Evolutionary conservation across 805 yeast genomes (phyloP).

Genomic region (Alloascoidea hylecoeti): DNA sequence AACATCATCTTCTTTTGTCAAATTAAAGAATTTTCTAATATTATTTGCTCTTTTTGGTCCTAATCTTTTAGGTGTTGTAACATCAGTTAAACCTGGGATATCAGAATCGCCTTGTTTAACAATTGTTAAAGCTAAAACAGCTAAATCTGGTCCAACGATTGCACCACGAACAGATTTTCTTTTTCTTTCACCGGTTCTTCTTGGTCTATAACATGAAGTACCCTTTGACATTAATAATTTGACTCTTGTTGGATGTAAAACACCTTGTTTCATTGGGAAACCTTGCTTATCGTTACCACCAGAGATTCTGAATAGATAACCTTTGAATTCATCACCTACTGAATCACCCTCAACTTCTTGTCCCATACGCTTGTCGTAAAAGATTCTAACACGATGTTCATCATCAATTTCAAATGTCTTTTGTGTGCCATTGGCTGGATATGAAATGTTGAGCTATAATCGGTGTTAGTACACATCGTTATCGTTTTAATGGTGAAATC

Average conservation of each 20-base stretch:
- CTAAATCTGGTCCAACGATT: conserved; percentile 93
- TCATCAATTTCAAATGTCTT: conserved; percentile 96
- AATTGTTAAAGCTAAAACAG: conserved; percentile 86
- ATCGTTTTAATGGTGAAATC: too few species aligned
- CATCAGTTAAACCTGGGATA: conserved; percentile 91
- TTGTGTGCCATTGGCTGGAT: conserved; percentile 99
- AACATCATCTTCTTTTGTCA: conserved; percentile 86
- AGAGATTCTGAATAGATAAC: conserved; percentile 95
- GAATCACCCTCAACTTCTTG: conserved; percentile 99
- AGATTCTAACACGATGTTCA: conserved; percentile 95
- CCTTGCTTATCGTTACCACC: conserved; percentile 99
- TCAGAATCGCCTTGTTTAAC: conserved; percentile 96
- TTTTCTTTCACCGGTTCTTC: conserved; percentile 99
- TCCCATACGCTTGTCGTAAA: conserved; percentile 99
- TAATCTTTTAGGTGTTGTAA: conserved; percentile 94
- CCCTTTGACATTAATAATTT: conserved; percentile 88
- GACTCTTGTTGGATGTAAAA: conserved; percentile 98
- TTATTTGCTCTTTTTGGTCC: conserved; percentile 99
- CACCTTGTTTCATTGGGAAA: conserved; percentile 99
- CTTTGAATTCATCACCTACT: conserved; percentile 98
- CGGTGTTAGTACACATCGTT: background rate
- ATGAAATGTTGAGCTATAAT: conserved; percentile 91
- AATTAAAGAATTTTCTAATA: conserved; percentile 99
- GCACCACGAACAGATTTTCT: conserved; percentile 99
- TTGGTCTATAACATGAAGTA: conserved; percentile 98